phyloP scores from a whole-genome alignment of 192 early-diverging fungal genomes.

The Coemansia sp. region DNA sequence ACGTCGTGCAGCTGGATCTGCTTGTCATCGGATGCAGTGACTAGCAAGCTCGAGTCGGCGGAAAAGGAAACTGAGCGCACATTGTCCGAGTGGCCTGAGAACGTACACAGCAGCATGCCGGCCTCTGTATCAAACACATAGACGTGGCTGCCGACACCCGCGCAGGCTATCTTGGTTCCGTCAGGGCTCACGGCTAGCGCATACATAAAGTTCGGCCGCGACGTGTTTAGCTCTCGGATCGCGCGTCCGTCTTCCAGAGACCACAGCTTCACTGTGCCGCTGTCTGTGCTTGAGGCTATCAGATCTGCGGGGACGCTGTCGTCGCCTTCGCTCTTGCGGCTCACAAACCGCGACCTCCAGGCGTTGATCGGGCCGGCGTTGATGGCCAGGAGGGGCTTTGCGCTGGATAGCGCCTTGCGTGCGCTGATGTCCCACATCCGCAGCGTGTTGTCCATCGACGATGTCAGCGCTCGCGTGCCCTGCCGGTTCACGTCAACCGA shows the following conservation, averaged over 20 bases:
- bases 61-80: conserved; percentile 53
- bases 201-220: conserved; percentile 45
- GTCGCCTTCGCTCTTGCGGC: not conserved
- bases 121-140: conserved; percentile 46
- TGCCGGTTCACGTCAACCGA: conserved; percentile 46
- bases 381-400: conserved; percentile 22
- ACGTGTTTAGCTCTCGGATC: conserved; percentile 49
- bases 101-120: conserved; percentile 34
- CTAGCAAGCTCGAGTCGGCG: conserved; percentile 39
- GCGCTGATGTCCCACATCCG: conserved; percentile 41
- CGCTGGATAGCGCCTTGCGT: not conserved
- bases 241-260: conserved; percentile 16
- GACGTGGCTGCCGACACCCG: conserved; percentile 34
- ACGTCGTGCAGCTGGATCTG: conserved; percentile 53
- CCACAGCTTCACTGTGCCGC: conserved; percentile 47
- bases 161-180: conserved; percentile 40
- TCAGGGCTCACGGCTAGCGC: conserved; percentile 48
- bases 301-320: not conserved
- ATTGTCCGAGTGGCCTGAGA: conserved; percentile 51
- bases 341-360: conserved; percentile 50
- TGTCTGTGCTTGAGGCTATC: conserved; percentile 42
- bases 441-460: conserved; percentile 54
- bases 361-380: conserved; percentile 41
- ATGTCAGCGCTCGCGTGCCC: conserved; percentile 42
- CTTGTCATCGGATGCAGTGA: conserved; percentile 51